A percentile compares a stretch with the other conserved stretches of the same genome.
phyloP scores from a whole-genome alignment of 352 stramenopile genomes.

The Pythium plurisporium region DNA sequence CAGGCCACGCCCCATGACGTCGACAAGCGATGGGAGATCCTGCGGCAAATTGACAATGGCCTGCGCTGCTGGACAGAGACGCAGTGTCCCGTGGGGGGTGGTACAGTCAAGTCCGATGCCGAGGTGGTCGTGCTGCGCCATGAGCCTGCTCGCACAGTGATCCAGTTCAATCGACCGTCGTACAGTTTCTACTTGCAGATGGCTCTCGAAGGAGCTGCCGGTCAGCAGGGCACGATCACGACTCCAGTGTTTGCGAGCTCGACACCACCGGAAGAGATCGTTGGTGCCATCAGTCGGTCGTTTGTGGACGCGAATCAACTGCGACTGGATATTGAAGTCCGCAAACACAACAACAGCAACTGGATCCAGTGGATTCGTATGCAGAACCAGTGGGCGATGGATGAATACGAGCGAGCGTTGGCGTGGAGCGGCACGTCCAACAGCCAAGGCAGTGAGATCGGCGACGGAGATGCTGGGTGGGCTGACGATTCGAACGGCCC shows the following conservation, averaged over 20 bases:
- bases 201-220: slow-evolving; percentile 13
- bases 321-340: slow-evolving; percentile 29
- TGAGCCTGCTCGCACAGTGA: slow-evolving; percentile 9
- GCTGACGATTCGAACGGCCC: no score
- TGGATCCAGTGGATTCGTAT: slow-evolving; percentile 20
- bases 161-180: slow-evolving; percentile 17
- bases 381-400: slow-evolving; percentile 27
- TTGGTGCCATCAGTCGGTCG: slow-evolving; percentile 7
- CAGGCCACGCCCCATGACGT: background rate
- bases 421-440: background rate
- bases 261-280: slow-evolving; percentile 15
- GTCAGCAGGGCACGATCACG: slow-evolving; percentile 15
- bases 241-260: slow-evolving; percentile 25
- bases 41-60: background rate
- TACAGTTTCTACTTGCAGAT: slow-evolving; percentile 31
- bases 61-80: slow-evolving; percentile 10
- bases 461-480: no score
- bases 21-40: background rate
- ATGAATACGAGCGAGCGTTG: slow-evolving; percentile 5
- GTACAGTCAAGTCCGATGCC: slow-evolving; percentile 21
- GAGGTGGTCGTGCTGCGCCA: slow-evolving; percentile 30
- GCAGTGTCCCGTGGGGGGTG: slow-evolving; percentile 25
- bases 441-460: no score
- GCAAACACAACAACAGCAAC: slow-evolving; percentile 30
- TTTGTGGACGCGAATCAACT: slow-evolving; percentile 24